Evolutionary conservation across 306 rosid species (phyloP).

Genomic region (Dryas alaskensis): DNA sequence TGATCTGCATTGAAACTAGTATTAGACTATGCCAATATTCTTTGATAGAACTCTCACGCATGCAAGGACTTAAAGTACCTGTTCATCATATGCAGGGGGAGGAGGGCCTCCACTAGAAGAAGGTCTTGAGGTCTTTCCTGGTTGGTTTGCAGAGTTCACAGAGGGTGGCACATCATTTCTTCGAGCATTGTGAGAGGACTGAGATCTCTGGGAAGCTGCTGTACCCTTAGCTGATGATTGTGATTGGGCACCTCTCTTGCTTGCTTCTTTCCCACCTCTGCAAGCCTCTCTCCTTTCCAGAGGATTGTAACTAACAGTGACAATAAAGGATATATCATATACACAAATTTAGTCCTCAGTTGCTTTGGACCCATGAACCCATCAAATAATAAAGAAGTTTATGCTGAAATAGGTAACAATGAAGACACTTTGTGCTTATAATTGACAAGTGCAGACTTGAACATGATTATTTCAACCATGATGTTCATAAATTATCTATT

Average conservation of each 20-base stretch:
- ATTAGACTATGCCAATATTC: background rate
- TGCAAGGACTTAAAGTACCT: constrained; percentile 38
- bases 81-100: constrained; percentile 56
- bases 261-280: constrained; percentile 81
- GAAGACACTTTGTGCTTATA: background rate
- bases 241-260: constrained; percentile 56
- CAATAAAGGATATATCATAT: background rate
- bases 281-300: constrained; percentile 75
- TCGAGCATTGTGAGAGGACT: constrained; percentile 59
- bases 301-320: constrained; percentile 65
- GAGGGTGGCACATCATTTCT: constrained; percentile 54
- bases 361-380: background rate
- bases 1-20: constrained; percentile 53
- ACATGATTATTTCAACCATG: background rate
- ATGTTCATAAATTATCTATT: background rate
- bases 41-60: background rate
- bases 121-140: constrained; percentile 44
- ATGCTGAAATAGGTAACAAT: background rate
- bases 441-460: background rate
- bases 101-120: constrained; percentile 45
- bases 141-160: constrained; percentile 45
- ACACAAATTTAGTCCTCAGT: background rate
- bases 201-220: constrained; percentile 50
- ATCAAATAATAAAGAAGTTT: background rate
- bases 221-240: constrained; percentile 63